A percentile compares a stretch with the other conserved stretches of the same genome.
These are phyloP conservation scores for Vanderwaltozyma tropicalis DNA, from an alignment of 805 yeast species.

Conservation along the genomic window DNA sequence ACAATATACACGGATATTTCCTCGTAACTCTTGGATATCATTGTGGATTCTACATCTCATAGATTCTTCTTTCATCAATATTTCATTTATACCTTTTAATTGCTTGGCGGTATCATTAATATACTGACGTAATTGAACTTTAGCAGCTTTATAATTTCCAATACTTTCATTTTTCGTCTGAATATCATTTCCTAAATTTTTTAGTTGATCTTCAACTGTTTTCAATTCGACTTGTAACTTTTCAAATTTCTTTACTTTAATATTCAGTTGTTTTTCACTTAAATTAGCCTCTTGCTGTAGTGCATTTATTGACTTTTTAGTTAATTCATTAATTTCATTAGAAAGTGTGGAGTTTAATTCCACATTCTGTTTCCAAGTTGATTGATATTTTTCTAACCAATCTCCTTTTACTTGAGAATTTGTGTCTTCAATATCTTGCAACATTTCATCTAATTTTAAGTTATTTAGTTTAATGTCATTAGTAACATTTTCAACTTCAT, in stretches of 20 bases:
- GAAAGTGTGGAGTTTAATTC: conserved; percentile 18
- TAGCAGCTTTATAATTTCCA: background rate
- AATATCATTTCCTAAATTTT: background rate
- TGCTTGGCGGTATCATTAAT: conserved; percentile 8
- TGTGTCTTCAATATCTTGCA: conserved; percentile 12
- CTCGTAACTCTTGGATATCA: conserved; percentile 73
- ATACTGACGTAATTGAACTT: background rate
- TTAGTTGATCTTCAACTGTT: too few species aligned
- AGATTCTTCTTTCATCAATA: conserved; percentile 37
- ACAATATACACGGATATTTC: conserved; percentile 86
- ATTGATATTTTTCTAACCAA: conserved; percentile 21
- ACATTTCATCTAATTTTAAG: conserved; percentile 7
- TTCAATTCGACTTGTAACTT: too few species aligned
- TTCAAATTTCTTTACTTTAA: too few species aligned
- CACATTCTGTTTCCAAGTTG: conserved; percentile 23
- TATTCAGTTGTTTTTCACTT: too few species aligned
- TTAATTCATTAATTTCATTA: conserved; percentile 11
- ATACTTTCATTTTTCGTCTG: background rate
- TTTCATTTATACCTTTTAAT: conserved; percentile 23
- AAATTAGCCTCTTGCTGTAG: too few species aligned
- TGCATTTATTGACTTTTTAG: conserved; percentile 7
- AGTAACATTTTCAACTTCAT: conserved; percentile 26
- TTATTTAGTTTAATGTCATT: conserved; percentile 17
- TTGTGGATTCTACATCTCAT: conserved; percentile 58
- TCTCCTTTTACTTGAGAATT: conserved; percentile 13